Percentiles rank a stretch among this genome's conserved stretches.
Evolutionary conservation across 1,284 basidiomycete species (phyloP).

Genomic region (Schizophyllum amplum): DNA sequence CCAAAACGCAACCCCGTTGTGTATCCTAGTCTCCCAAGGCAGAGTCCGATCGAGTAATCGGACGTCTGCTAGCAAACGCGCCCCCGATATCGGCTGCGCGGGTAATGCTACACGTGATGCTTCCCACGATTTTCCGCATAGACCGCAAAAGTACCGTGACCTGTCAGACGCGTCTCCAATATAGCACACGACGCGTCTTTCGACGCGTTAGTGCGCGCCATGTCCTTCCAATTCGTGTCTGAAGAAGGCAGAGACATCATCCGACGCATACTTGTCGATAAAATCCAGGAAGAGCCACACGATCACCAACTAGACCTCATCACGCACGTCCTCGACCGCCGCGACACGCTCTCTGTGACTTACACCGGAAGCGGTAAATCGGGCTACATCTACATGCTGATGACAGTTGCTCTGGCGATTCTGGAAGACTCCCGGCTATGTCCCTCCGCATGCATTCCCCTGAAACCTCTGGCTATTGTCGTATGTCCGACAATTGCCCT

Average conservation of each 20-base stretch:
- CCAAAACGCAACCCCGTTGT: background rate
- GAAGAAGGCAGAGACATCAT: background rate
- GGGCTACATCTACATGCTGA: background rate
- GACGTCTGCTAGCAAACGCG: too few species aligned
- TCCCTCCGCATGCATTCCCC: too few species aligned
- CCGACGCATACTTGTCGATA: constrained; percentile 3
- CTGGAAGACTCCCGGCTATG: constrained; percentile 1
- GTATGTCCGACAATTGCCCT: constrained; percentile 4
- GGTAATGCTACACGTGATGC: too few species aligned
- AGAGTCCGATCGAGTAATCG: too few species aligned
- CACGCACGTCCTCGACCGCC: background rate
- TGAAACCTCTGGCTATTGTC: constrained; percentile 2
- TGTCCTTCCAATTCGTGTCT: constrained; percentile 13
- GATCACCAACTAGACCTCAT: background rate
- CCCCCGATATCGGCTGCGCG: too few species aligned
- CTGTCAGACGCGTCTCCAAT: too few species aligned
- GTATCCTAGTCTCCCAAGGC: too few species aligned
- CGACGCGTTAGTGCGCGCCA: too few species aligned
- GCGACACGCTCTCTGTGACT: background rate
- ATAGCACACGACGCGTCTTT: too few species aligned
- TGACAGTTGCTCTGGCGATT: background rate
- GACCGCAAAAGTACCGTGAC: too few species aligned
- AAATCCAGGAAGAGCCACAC: constrained; percentile 2
- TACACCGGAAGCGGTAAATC: background rate
- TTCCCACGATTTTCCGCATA: too few species aligned